Evolutionary conservation across 1,139 yeast species (phyloP), one percentile per base, ranked within the genome.

Genomic region (Yamadazyma atmosphaerica): DNA sequence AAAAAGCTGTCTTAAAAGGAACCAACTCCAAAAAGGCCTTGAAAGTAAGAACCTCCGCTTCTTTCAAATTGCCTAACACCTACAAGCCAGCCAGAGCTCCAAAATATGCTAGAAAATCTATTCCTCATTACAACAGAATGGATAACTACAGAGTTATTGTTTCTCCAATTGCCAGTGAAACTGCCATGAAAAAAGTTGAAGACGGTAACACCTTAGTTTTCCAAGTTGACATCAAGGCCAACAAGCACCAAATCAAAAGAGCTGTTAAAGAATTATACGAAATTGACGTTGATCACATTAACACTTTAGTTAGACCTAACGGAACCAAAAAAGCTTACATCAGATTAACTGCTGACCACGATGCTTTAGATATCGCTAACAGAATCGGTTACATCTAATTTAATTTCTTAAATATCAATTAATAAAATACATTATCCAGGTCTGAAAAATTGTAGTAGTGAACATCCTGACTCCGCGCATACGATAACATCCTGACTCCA

Each of bases 271-370:
- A 89, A 78, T 83, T 92, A 70, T 92, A 92, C 83, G 90, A 87
- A 68, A 97, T 92, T 63, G 98, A 92, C 61, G 94, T 86, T 59
- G 79, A 76, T 65, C 81, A 87, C 77, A 90, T 92, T 66, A 88
- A 92, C 92, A 92, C 98, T 63, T 82, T 90, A 74, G 76, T 92
- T 66, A 87, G 96, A 80, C 97, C 98, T 71, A 90, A 92, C 74
- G 98, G 98, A 76, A 86, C 97, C 79, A 92, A 92, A 88, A 94
- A 94, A 85, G 99, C 99, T 68, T 92, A 86, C 81, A 92, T 92
- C 72, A 89, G 96, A 81, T 86, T 92, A 73, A 89, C 98, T 67
- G 94, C 97, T 72, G 98, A 94, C 77, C 87, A 85, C 81, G 99
- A 92, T 79, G 98, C 98, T 73, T 86, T 94, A 74, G 99, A 92